Evolutionary conservation across 345 rosid genomes (phyloP).

Genomic region (Euphorbia tirucalli): DNA sequence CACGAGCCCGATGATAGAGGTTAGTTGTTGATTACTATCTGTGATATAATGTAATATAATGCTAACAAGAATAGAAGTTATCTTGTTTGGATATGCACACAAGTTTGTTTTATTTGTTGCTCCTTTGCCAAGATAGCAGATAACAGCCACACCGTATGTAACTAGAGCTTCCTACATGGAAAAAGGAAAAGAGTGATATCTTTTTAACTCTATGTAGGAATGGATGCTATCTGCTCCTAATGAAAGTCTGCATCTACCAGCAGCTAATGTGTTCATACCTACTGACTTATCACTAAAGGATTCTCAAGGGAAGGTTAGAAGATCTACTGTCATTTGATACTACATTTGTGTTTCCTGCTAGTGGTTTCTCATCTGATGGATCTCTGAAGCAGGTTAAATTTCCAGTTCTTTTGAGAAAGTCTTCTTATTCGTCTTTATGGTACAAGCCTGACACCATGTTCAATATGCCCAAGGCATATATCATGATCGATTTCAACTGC

Average conservation of each 20-base stretch:
- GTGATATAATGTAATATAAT: conserved; percentile 14
- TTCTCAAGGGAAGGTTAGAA: conserved; percentile 56
- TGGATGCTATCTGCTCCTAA: conserved; percentile 72
- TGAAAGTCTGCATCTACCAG: conserved; percentile 69
- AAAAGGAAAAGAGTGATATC: background rate
- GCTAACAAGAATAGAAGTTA: conserved; percentile 7
- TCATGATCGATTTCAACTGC: conserved; percentile 78
- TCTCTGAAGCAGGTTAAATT: conserved; percentile 48
- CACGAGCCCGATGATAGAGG: conserved; percentile 58
- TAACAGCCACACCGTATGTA: background rate
- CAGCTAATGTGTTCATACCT: conserved; percentile 70
- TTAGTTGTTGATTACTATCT: conserved; percentile 23
- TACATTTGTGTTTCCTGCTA: background rate
- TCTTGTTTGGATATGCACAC: background rate
- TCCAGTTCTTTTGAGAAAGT: conserved; percentile 63
- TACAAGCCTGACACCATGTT: conserved; percentile 84
- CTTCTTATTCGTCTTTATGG: conserved; percentile 68
- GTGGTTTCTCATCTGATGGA: conserved; percentile 20
- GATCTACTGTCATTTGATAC: background rate
- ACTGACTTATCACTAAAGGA: conserved; percentile 74
- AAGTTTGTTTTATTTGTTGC: background rate
- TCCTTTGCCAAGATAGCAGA: background rate
- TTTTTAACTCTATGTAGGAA: conserved; percentile 46
- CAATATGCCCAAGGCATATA: conserved; percentile 75
- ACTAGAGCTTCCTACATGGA: conserved; percentile 10